Evolutionary conservation across 495 filamentous ascomycete species (phyloP).

Genomic region (Aspergillus incahuasiensis): DNA sequence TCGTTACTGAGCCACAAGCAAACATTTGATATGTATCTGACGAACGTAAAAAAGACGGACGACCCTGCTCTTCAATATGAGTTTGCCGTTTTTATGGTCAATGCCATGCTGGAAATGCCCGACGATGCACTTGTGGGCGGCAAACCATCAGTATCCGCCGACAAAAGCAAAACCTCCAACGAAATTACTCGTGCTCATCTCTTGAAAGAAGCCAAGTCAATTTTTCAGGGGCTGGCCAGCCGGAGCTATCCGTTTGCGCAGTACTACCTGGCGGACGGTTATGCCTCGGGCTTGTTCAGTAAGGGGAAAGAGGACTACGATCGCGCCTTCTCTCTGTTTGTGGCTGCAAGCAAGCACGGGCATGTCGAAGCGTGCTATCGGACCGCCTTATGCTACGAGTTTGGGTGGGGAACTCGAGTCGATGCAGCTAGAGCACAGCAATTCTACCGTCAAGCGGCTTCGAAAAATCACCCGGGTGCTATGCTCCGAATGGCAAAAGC

Average conservation of each 20-base stretch:
- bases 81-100: constrained; percentile 90
- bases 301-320: constrained; percentile 90
- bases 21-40: constrained; percentile 95
- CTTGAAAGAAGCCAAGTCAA: constrained; percentile 79
- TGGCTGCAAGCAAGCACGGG: constrained; percentile 92
- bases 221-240: constrained; percentile 80
- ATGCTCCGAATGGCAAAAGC: constrained; percentile 90
- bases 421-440: constrained; percentile 88
- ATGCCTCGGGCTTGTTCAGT: constrained; percentile 87
- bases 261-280: constrained; percentile 94
- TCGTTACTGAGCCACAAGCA: constrained; percentile 84
- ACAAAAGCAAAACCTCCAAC: constrained; percentile 34
- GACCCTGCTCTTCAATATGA: constrained; percentile 86
- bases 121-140: constrained; percentile 37
- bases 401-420: constrained; percentile 90
- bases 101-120: constrained; percentile 66
- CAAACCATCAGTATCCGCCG: constrained; percentile 27
- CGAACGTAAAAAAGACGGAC: constrained; percentile 93
- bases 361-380: constrained; percentile 96
- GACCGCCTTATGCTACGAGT: constrained; percentile 92
- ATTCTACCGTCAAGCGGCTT: constrained; percentile 84
- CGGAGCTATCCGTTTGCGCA: constrained; percentile 92
- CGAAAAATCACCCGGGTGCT: constrained; percentile 91
- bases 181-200: constrained; percentile 58
- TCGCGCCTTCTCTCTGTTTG: constrained; percentile 83